Percentiles rank a stretch among this genome's conserved stretches.
phyloP scores from a whole-genome alignment of 2,329 filamentous ascomycete species.

The Pestalotiopsis sp. region DNA sequence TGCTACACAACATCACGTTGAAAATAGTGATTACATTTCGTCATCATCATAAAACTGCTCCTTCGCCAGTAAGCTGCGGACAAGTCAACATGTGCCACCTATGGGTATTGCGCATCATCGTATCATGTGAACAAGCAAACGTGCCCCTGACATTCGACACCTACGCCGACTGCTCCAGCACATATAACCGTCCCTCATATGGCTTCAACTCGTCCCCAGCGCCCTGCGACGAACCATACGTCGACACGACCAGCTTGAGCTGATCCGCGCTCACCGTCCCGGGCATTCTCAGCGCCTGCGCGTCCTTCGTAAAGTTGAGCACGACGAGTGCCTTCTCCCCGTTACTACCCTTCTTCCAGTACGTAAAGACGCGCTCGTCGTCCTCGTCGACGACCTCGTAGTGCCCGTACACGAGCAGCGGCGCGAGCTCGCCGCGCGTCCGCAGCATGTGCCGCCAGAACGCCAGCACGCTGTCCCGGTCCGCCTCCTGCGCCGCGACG shows the following conservation, averaged over 20 bases:
- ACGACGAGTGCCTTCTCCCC: slow-evolving; percentile 30
- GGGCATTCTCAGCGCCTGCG: slow-evolving; percentile 20
- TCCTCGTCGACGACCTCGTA: slow-evolving; percentile 42
- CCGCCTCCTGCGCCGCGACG: slow-evolving; percentile 51
- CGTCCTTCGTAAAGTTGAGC: slow-evolving; percentile 38
- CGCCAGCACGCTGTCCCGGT: slow-evolving; percentile 53
- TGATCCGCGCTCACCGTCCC: background rate
- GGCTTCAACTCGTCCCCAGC: background rate
- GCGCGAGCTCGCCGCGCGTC: slow-evolving; percentile 54
- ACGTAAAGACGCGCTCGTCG: slow-evolving; percentile 45
- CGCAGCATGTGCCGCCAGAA: slow-evolving; percentile 63
- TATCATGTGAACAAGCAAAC: background rate
- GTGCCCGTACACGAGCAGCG: slow-evolving; percentile 3
- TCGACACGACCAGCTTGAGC: slow-evolving; percentile 1
- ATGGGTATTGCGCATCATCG: too few species aligned
- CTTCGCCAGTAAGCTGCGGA: too few species aligned
- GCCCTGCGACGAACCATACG: background rate
- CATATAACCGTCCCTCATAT: background rate
- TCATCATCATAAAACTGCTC: too few species aligned
- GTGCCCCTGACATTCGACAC: background rate
- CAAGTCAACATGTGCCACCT: too few species aligned
- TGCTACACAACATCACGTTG: too few species aligned
- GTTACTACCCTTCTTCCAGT: slow-evolving; percentile 35
- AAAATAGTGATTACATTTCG: too few species aligned
- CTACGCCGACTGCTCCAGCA: background rate